These are phyloP conservation scores for Chytridium lagenaria DNA, from an alignment of 371 early-diverging fungal species.

Conservation along the genomic window DNA sequence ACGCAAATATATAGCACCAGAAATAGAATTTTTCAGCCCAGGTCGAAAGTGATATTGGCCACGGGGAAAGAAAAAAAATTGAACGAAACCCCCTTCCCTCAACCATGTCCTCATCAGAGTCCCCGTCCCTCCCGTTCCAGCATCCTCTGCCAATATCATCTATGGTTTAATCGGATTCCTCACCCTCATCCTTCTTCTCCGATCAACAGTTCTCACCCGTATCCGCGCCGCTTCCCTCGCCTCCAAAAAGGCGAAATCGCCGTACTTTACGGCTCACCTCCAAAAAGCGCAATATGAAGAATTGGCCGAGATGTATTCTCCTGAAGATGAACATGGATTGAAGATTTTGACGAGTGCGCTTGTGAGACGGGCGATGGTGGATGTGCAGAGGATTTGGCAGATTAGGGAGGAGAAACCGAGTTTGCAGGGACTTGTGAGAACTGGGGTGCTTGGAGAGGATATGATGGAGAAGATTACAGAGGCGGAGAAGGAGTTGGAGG, in stretches of 20 bases:
- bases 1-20: too few species aligned
- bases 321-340: constrained; percentile 40
- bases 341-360: constrained; percentile 73
- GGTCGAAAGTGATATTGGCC: constrained; percentile 1
- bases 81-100: neutral
- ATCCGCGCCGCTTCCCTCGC: neutral
- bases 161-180: neutral
- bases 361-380: constrained; percentile 85
- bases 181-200: neutral
- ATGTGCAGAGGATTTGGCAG: constrained; percentile 74
- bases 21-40: too few species aligned
- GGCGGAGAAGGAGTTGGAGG: constrained; percentile 84
- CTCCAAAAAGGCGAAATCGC: too few species aligned
- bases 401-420: constrained; percentile 87
- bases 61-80: constrained; percentile 5
- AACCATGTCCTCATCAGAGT: neutral
- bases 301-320: constrained; percentile 50
- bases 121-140: too few species aligned
- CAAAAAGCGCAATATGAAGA: constrained; percentile 47
- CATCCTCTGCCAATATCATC: constrained; percentile 1
- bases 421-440: constrained; percentile 74
- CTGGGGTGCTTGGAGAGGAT: constrained; percentile 89
- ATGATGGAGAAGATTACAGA: constrained; percentile 78
- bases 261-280: constrained; percentile 42
- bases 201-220: neutral